Evolutionary conservation across 257 asterid genomes (phyloP).

Genomic region (Solanum sejunctum): DNA sequence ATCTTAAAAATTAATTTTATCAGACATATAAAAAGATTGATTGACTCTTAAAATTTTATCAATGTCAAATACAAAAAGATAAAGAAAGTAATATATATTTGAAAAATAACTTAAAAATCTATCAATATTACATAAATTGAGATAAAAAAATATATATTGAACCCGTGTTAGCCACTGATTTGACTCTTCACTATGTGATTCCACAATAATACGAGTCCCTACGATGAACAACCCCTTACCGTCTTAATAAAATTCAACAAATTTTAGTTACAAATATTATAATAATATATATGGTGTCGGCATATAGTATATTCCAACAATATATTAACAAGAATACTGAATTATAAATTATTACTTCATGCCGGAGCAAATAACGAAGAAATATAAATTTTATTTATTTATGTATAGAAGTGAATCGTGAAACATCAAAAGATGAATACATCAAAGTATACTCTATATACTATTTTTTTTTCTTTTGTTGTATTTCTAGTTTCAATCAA

Average conservation of each 20-base stretch:
- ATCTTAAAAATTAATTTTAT: too few relatives aligned
- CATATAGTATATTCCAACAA: background rate
- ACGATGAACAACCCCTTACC: background rate
- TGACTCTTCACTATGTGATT: background rate
- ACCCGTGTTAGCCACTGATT: background rate
- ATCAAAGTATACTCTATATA: background rate
- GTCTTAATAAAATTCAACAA: background rate
- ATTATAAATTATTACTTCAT: background rate
- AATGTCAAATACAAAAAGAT: too few relatives aligned
- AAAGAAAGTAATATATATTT: too few relatives aligned
- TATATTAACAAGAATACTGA: background rate
- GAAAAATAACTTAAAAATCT: too few relatives aligned
- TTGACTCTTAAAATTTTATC: too few relatives aligned
- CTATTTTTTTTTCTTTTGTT: background rate
- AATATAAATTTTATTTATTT: background rate
- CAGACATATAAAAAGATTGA: too few relatives aligned
- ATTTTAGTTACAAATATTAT: background rate
- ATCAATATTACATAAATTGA: too few relatives aligned
- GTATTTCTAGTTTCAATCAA: background rate
- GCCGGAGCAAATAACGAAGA: background rate
- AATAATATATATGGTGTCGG: background rate
- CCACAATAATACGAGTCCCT: background rate
- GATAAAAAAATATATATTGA: too few relatives aligned
- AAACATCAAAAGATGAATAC: background rate
- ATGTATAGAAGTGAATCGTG: background rate